Evolutionary conservation across 2,329 filamentous ascomycete genomes (phyloP).

Genomic region (Aspergillus phoenicis): DNA sequence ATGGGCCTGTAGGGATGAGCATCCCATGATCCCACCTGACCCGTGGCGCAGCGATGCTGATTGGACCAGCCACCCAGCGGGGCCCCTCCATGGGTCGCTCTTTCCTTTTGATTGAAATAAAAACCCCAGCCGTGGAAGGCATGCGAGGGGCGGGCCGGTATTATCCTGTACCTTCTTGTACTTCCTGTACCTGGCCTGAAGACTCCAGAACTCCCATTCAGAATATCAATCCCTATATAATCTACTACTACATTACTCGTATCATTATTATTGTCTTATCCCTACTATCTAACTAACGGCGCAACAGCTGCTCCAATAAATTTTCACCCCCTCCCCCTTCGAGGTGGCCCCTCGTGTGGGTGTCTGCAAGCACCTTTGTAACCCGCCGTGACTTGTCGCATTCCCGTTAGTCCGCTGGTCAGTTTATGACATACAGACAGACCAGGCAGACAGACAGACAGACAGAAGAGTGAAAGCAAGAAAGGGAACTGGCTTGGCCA

Average conservation of each 20-base stretch:
- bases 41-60: conserved; percentile 6
- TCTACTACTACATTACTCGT: not conserved
- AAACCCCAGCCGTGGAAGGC: conserved; percentile 9
- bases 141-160: conserved; percentile 9
- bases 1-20: conserved; percentile 1
- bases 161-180: conserved; percentile 10
- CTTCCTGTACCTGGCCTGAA: conserved; percentile 2
- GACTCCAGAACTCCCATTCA: not conserved
- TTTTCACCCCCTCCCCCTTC: not conserved
- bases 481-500: no score
- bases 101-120: not conserved
- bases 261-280: not conserved
- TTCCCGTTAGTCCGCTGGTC: not conserved
- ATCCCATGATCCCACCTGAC: conserved; percentile 10
- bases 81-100: not conserved
- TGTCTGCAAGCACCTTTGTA: conserved; percentile 6
- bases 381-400: conserved; percentile 16
- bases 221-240: not conserved
- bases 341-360: not conserved
- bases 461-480: not conserved
- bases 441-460: not conserved
- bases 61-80: conserved; percentile 7
- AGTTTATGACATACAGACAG: not conserved
- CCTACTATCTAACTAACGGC: not conserved
- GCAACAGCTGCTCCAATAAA: not conserved